These are phyloP conservation scores for Trichoderma oligosporum DNA, from an alignment of 2,329 filamentous ascomycete species.

Conservation along the genomic window DNA sequence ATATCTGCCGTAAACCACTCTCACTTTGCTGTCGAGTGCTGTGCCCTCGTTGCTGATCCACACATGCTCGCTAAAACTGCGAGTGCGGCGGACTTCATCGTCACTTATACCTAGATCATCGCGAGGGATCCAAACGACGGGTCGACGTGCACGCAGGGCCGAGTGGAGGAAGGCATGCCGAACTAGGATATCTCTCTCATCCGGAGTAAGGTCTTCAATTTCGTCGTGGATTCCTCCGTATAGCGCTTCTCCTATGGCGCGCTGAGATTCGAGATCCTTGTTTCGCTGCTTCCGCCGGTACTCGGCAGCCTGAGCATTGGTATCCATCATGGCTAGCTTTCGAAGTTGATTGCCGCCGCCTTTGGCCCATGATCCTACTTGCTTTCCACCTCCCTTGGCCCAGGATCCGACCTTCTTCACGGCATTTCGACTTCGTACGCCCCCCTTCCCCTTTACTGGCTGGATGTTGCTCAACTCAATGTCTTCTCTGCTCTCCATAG, in stretches of 20 bases:
- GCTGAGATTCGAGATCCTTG: slow-evolving; percentile 68
- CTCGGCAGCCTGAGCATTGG: slow-evolving; percentile 40
- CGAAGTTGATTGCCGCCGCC: slow-evolving; percentile 48
- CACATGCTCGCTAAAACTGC: slow-evolving; percentile 70
- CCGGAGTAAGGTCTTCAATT: slow-evolving; percentile 87
- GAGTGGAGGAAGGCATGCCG: slow-evolving; percentile 87
- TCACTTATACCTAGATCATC: slow-evolving; percentile 88
- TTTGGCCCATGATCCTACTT: slow-evolving; percentile 36
- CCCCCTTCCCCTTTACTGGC: slow-evolving; percentile 15
- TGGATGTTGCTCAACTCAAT: slow-evolving; percentile 42
- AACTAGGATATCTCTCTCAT: slow-evolving; percentile 80
- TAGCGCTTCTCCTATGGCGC: slow-evolving; percentile 70
- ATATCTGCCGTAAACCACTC: slow-evolving; percentile 78
- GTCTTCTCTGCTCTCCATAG: slow-evolving; percentile 36
- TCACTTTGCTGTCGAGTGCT: slow-evolving; percentile 75
- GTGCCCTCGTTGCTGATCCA: slow-evolving; percentile 96
- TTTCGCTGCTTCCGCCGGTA: slow-evolving; percentile 48
- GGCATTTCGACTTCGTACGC: slow-evolving; percentile 38
- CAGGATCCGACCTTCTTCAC: slow-evolving; percentile 46
- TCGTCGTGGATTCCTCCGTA: slow-evolving; percentile 88
- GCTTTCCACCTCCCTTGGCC: slow-evolving; percentile 36
- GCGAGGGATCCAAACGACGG: slow-evolving; percentile 88
- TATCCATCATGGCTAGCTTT: slow-evolving; percentile 37
- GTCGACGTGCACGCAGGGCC: slow-evolving; percentile 77
- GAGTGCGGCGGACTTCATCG: slow-evolving; percentile 80